These are phyloP conservation scores for Cornus kousa DNA, from an alignment of 148 eudicot genomes.

Conservation along the genomic window DNA sequence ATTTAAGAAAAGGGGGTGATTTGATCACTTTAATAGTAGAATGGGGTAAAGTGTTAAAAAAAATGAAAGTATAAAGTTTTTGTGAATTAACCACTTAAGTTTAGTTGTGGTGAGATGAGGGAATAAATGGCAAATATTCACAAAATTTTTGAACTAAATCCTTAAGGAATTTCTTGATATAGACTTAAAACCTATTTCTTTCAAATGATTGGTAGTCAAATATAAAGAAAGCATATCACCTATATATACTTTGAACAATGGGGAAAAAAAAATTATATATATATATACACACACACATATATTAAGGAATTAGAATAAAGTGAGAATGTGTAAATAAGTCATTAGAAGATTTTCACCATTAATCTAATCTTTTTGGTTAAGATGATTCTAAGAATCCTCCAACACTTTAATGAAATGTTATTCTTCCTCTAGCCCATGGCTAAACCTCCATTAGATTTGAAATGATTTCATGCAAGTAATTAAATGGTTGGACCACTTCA, in stretches of 20 bases:
- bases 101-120: too few relatives aligned
- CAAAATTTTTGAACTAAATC: background rate
- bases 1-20: too few relatives aligned
- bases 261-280: background rate
- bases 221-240: background rate
- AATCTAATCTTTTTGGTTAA: background rate
- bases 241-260: conserved; percentile 1
- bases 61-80: too few relatives aligned
- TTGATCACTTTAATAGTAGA: too few relatives aligned
- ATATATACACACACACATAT: too few relatives aligned
- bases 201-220: conserved; percentile 9
- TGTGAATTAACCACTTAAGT: too few relatives aligned
- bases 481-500: background rate
- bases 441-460: conserved; percentile 1
- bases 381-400: background rate
- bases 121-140: too few relatives aligned
- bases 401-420: background rate
- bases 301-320: conserved; percentile 1
- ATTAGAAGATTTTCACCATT: background rate
- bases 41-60: too few relatives aligned
- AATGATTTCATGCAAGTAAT: background rate
- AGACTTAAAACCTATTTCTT: background rate
- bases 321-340: background rate
- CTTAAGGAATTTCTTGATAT: background rate
- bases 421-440: background rate